Conservation (phyloP, 1,139 yeast genomes). For the Debaryomyces subglobosus region DNA sequence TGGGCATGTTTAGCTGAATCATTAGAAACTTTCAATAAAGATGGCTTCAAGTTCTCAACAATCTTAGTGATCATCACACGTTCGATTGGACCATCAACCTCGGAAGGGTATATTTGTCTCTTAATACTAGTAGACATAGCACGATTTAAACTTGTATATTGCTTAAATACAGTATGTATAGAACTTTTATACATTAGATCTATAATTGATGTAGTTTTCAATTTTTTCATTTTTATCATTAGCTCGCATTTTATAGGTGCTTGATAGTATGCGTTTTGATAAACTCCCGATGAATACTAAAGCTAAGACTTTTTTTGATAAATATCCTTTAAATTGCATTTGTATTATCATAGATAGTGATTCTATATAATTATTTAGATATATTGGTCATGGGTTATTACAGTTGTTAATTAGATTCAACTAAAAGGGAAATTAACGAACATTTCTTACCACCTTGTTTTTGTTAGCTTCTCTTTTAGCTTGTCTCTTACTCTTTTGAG, state of each 20-base stretch:
- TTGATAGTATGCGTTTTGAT: background rate
- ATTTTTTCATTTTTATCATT: background rate
- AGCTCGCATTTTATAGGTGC: background rate
- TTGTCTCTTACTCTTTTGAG: conserved; percentile 50
- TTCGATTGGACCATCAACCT: conserved; percentile 55
- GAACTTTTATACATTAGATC: conserved; percentile 1
- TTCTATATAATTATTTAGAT: background rate
- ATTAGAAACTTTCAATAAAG: conserved; percentile 60
- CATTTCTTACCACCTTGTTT: conserved; percentile 37
- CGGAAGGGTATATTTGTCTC: conserved; percentile 17
- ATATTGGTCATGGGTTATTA: background rate
- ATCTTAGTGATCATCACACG: conserved; percentile 51
- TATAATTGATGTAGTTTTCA: background rate
- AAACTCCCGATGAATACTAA: background rate
- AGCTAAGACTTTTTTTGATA: background rate
- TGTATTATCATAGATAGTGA: background rate
- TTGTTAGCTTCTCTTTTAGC: conserved; percentile 49
- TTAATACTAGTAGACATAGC: conserved; percentile 10
- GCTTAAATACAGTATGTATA: background rate
- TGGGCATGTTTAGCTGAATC: conserved; percentile 91
- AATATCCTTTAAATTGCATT: background rate
- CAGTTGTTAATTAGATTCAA: background rate
- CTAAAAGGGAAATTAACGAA: conserved; percentile 19
- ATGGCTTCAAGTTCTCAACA: conserved; percentile 49
- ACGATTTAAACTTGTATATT: background rate